Base-by-base conservation (phyloP, 2,329 filamentous ascomycete genomes). In the Sarocladium brachiariae region DNA sequence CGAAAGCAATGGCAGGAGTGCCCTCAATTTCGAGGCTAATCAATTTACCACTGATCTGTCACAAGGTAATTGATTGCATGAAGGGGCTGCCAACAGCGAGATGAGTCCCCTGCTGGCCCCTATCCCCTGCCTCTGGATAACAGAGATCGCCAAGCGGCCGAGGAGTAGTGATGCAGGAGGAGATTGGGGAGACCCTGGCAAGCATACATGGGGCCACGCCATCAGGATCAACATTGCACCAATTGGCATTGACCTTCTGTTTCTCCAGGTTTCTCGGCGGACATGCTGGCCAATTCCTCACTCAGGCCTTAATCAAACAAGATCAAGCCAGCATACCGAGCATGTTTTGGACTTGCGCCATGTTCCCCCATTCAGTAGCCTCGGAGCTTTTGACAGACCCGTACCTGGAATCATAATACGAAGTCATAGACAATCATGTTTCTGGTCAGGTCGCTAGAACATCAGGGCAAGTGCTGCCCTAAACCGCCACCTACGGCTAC, bases 181-280 rank as follows among this genome's bases (percentile, higher is more conserved):
- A 47, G n/a, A 47, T 47, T 47, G 27, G 27, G 43, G 18, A 33
- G 43, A 47, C 43, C 43, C 43, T 47, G 43, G 43, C 43, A 31
- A 24, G 25, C 24, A 6, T 13, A 7, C 11, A 47, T n/a, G 43
- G 27, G 25, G 25, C 27, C 19, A 23, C 27, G 31, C n/a, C n/a
- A n/a, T n/a, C n/a, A 10, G 19, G 43, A 33, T 47, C 16, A 31
- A 25, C 43, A 47, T 31, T 47, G 43, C 43, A 47, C 43, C 43
- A 47, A 47, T 47, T 47, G 43, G 43, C 43, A 31, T 33, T 25
- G 25, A 19, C 25, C 5, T 10, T 19, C 43, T 47, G 43, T 47
- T 47, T 47, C 43, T 47, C 43, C 43, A 47, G 31, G 43, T 47
- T 47, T 47, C 43, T 47, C 16, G 43, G 27, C 43, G 21, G 43